phyloP scores from a whole-genome alignment of 257 asterid genomes.

The Schizonepeta tenuifolia region DNA sequence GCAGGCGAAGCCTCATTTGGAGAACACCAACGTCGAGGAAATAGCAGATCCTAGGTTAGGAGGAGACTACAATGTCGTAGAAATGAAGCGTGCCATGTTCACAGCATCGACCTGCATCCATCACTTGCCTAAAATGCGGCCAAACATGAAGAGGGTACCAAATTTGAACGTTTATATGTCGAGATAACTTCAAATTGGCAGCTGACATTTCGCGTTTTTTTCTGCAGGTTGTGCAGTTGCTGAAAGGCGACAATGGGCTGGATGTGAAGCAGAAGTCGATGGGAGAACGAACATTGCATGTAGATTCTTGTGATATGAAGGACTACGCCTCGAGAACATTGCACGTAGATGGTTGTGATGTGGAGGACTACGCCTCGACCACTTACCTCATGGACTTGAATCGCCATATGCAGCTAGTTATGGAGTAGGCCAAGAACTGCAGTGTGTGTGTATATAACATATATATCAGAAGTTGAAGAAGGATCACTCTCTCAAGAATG shows the following conservation, averaged over 20 bases:
- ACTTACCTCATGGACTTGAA: slow-evolving; percentile 69
- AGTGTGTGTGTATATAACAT: not conserved
- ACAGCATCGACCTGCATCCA: slow-evolving; percentile 78
- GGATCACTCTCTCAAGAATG: slow-evolving; percentile 15
- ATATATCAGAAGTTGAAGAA: slow-evolving; percentile 8
- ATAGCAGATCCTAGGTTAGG: slow-evolving; percentile 74
- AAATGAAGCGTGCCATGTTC: slow-evolving; percentile 78
- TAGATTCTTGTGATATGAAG: slow-evolving; percentile 71
- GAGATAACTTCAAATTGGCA: not conserved
- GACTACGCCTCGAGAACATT: slow-evolving; percentile 54
- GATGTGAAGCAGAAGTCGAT: slow-evolving; percentile 64
- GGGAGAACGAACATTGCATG: slow-evolving; percentile 57
- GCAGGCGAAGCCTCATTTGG: slow-evolving; percentile 86
- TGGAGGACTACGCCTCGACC: slow-evolving; percentile 74
- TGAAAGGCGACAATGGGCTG: slow-evolving; percentile 63
- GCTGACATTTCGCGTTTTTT: not conserved
- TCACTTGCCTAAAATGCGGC: slow-evolving; percentile 76
- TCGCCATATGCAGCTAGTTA: slow-evolving; percentile 86
- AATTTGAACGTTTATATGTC: not conserved
- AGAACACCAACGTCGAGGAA: slow-evolving; percentile 62
- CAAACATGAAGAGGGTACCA: slow-evolving; percentile 73
- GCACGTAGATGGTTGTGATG: slow-evolving; percentile 54
- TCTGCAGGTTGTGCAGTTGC: slow-evolving; percentile 62
- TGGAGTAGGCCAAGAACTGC: slow-evolving; percentile 53
- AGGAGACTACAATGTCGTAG: slow-evolving; percentile 45